Conservation (phyloP, 2,329 filamentous ascomycete genomes). For the Botrytis hyacinthi region DNA sequence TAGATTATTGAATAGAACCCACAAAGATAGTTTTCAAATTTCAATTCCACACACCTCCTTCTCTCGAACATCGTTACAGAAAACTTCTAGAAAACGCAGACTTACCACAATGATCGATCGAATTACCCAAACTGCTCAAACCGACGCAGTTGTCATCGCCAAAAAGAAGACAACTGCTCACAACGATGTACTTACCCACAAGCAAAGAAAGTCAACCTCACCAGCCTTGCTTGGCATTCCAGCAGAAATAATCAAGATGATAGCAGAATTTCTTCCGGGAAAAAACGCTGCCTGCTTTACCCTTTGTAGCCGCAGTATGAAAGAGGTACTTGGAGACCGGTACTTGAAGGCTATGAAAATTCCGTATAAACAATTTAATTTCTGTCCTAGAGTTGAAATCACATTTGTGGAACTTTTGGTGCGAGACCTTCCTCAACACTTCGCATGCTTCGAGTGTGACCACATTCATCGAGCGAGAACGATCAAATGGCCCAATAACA, state of each 20-base stretch:
- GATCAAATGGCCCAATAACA: background rate
- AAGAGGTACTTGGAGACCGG: background rate
- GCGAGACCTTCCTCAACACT: constrained; percentile 20
- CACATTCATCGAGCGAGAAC: background rate
- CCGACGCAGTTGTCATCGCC: background rate
- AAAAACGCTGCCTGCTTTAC: background rate
- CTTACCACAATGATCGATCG: background rate
- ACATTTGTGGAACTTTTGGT: constrained; percentile 7
- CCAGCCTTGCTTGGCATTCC: constrained; percentile 14
- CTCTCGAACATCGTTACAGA: background rate
- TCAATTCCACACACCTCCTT: too few species aligned
- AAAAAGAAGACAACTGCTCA: background rate
- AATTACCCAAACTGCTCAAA: background rate
- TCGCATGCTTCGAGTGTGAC: background rate
- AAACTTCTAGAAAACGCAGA: background rate
- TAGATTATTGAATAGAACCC: background rate
- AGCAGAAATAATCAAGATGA: constrained; percentile 20
- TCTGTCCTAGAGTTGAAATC: background rate
- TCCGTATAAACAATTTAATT: background rate
- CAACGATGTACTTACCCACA: background rate
- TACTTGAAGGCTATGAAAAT: background rate
- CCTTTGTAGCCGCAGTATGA: constrained; percentile 3
- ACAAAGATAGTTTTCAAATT: background rate
- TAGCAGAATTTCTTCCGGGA: constrained; percentile 11
- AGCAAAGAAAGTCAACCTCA: background rate